A percentile compares a stretch with the other conserved stretches of the same genome.
Conservation (phyloP, 2,329 filamentous ascomycete genomes). For the Colletotrichum lentis region DNA sequence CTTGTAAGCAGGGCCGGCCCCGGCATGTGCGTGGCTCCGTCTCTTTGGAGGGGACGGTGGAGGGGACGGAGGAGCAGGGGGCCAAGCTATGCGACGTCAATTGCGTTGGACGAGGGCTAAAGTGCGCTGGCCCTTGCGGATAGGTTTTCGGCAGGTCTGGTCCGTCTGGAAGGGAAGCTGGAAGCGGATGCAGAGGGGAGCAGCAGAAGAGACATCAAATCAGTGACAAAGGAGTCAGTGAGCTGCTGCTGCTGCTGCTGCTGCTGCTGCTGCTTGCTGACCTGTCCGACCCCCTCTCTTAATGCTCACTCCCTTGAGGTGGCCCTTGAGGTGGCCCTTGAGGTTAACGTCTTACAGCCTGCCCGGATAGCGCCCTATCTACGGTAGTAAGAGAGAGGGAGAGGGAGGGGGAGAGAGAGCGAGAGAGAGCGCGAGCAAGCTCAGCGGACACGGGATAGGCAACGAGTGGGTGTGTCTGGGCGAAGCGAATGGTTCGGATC, state of each 20-base stretch:
- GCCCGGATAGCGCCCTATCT: constrained; percentile 2
- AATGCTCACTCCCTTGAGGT: neutral
- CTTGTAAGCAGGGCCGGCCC: constrained; percentile 24
- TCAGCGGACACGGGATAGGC: constrained; percentile 24
- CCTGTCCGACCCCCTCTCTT: neutral
- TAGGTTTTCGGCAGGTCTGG: neutral
- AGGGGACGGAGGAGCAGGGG: too few species aligned
- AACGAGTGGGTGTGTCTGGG: constrained; percentile 25
- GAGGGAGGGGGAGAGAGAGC: neutral
- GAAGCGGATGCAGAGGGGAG: constrained; percentile 14
- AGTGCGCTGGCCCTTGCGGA: constrained; percentile 8
- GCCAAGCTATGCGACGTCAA: constrained; percentile 12
- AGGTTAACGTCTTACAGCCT: constrained; percentile 1
- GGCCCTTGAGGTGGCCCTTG: neutral
- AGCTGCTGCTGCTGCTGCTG: neutral
- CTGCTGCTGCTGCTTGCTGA: too few species aligned
- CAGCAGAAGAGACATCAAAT: constrained; percentile 9
- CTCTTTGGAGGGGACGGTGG: constrained; percentile 13
- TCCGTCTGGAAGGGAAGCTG: constrained; percentile 6
- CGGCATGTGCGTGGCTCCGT: constrained; percentile 19
- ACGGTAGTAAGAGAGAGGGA: neutral
- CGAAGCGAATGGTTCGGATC: constrained; percentile 25
- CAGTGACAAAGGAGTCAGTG: neutral
- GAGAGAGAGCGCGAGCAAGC: neutral
- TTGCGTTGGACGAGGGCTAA: constrained; percentile 7